Base-by-base conservation (phyloP, 2,329 filamentous ascomycete species). In the Fusarium tricinctum region DNA sequence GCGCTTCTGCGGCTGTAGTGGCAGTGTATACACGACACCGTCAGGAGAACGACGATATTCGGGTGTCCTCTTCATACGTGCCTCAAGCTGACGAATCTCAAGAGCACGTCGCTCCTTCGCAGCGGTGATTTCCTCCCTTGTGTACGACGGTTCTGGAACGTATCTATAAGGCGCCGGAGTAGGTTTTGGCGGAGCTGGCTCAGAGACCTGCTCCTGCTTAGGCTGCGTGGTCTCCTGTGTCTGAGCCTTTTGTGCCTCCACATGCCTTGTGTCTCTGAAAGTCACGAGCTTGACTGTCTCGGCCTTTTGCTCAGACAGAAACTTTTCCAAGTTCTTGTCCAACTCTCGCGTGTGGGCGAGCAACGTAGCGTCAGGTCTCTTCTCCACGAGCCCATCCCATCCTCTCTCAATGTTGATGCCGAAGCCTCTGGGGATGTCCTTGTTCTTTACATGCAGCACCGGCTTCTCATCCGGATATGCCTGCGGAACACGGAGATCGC, bases 371-470 rank as follows among this genome's bases (percentile, higher is more conserved):
- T 80, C 84, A 6, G 80, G 80, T 42, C 85, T 82, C 43, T 86
- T 85, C 40, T 84, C 78, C 1, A 88, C 87, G 50, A 95, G 83
- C 39, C 80, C 82, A 63, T 90, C 87, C 81, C 93, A 96, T 10
- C 92, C 92, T 67, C 83, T 85, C 75, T 94, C 91, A 38, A 96
- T 86, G 78, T 94, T 95, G 77, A 92, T 86, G 73, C 90, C 86
- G 75, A 91, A 94, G 2, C 89, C 90, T 63, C 89, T 83, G 4
- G 89, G 90, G 72, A 93, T 92, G 69, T 84, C 89, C 66, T 86
- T 85, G 74, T 94, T 94, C 61, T 78, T 83, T 50, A 95, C 87
- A 19, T 84, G 84, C 53, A 96, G 80, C 17, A 80, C 81, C 38
- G 92, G 89, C 28, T 80, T 80, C 42, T 79, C 78, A 39, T 80